A percentile compares a stretch with the other conserved stretches of the same genome.
Evolutionary conservation across 768 basidiomycete species (phyloP).

Genomic region (Holtermanniella nyarrowii): DNA sequence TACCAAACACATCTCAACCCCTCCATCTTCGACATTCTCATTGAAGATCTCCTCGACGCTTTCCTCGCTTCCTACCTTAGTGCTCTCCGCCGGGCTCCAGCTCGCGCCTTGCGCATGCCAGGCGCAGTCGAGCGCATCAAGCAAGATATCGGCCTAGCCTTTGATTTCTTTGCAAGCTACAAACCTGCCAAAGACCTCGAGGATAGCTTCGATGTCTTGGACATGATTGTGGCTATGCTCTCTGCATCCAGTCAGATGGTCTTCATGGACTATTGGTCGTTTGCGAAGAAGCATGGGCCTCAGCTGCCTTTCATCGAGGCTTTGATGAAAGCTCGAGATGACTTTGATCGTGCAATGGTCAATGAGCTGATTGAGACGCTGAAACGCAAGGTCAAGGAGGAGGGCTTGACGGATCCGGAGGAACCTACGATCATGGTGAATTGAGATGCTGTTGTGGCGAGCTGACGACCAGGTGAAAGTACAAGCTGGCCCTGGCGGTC

Average conservation of each 20-base stretch:
- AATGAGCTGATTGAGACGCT: constrained; percentile 89
- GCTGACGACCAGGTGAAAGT: constrained; percentile 17
- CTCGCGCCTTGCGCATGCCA: constrained; percentile 62
- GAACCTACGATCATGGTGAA: constrained; percentile 41
- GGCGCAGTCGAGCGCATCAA: constrained; percentile 71
- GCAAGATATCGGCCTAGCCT: constrained; percentile 65
- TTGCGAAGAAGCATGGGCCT: constrained; percentile 87
- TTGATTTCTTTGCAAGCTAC: constrained; percentile 67
- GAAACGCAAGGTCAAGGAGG: constrained; percentile 84
- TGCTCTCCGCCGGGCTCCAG: constrained; percentile 69
- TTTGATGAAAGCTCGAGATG: constrained; percentile 76
- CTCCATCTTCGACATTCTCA: constrained; percentile 75
- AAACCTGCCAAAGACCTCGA: constrained; percentile 74
- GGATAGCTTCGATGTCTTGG: constrained; percentile 70
- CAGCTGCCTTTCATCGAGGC: constrained; percentile 84
- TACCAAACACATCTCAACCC: constrained; percentile 85
- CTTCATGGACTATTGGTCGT: constrained; percentile 84
- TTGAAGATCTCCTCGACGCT: constrained; percentile 83
- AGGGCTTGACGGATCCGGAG: constrained; percentile 43
- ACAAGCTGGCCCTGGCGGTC: constrained; percentile 15
- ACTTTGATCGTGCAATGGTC: constrained; percentile 77
- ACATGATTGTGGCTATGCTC: constrained; percentile 67
- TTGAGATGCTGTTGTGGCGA: background rate
- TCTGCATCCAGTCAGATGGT: constrained; percentile 79
- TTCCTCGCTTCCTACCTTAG: constrained; percentile 87